Conservation (phyloP, 2,329 filamentous ascomycete species). For the Xylaria multiplex region DNA sequence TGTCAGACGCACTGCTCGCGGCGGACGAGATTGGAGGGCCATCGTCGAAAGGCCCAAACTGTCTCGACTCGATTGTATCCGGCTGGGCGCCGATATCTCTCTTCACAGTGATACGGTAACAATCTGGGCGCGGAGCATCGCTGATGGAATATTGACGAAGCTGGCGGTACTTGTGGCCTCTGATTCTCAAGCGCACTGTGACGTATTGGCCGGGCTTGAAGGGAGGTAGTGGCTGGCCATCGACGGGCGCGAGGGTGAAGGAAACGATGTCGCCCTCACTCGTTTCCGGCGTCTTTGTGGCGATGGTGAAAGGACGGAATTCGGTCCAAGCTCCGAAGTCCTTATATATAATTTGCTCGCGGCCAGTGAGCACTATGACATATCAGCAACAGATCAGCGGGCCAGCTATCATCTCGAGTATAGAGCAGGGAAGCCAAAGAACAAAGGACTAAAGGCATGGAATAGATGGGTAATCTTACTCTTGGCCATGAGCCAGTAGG, state of each 20-base stretch:
- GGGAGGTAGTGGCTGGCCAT: conserved; percentile 66
- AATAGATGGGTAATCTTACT: conserved; percentile 42
- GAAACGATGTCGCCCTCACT: conserved; percentile 70
- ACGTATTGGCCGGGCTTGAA: conserved; percentile 80
- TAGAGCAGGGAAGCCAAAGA: background rate
- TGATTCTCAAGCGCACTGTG: conserved; percentile 68
- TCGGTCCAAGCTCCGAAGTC: conserved; percentile 70
- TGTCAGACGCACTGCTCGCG: conserved; percentile 48
- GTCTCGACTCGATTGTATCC: conserved; percentile 35
- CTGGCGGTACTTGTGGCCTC: conserved; percentile 68
- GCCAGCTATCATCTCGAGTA: background rate
- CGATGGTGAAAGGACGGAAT: conserved; percentile 75
- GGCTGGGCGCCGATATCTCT: conserved; percentile 65
- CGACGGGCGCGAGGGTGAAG: conserved; percentile 73
- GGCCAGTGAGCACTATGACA: conserved; percentile 67
- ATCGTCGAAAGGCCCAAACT: conserved; percentile 33
- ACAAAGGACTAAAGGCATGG: no score
- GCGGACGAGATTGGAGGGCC: conserved; percentile 46
- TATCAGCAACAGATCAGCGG: conserved; percentile 1
- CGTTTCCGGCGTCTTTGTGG: conserved; percentile 71
- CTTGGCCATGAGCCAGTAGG: conserved; percentile 78
- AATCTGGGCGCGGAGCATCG: conserved; percentile 68
- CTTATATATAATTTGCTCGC: conserved; percentile 71
- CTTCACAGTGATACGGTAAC: conserved; percentile 79
- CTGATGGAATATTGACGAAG: conserved; percentile 78